Percentiles rank a stretch among this genome's conserved stretches.
phyloP scores from a whole-genome alignment of 768 basidiomycete genomes.

The Galerina sulciceps region DNA sequence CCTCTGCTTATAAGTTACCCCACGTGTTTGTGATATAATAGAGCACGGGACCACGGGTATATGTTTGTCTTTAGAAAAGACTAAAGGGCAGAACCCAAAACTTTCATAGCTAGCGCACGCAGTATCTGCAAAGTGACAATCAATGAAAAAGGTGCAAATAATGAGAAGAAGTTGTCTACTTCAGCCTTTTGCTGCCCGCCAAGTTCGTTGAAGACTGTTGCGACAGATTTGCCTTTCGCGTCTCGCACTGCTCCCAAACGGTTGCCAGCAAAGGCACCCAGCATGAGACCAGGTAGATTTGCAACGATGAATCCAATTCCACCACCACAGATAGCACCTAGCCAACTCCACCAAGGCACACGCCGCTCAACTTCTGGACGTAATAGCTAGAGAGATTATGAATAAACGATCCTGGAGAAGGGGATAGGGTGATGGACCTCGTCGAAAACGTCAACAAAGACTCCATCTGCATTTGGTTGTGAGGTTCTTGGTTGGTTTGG shows the following conservation, averaged over 20 bases:
- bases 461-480: slow-evolving; percentile 76
- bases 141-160: background rate
- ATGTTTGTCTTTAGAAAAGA: background rate
- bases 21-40: background rate
- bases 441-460: slow-evolving; percentile 91
- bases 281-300: slow-evolving; percentile 84
- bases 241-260: slow-evolving; percentile 90
- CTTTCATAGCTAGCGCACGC: slow-evolving; percentile 80
- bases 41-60: slow-evolving; percentile 5
- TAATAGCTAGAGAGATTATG: slow-evolving; percentile 51
- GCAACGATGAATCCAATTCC: slow-evolving; percentile 68
- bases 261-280: slow-evolving; percentile 89
- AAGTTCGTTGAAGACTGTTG: slow-evolving; percentile 81
- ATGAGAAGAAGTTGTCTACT: slow-evolving; percentile 44
- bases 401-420: background rate
- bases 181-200: slow-evolving; percentile 85
- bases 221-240: slow-evolving; percentile 94
- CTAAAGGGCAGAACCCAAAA: slow-evolving; percentile 65
- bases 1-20: too few relatives aligned
- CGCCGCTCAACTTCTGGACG: slow-evolving; percentile 80
- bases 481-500: slow-evolving; percentile 33
- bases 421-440: slow-evolving; percentile 56
- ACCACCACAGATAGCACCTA: slow-evolving; percentile 75
- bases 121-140: slow-evolving; percentile 58
- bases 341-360: slow-evolving; percentile 75